These are phyloP conservation scores for Thielaviopsis punctulata DNA, from an alignment of 2,329 filamentous ascomycete species.

Conservation along the genomic window DNA sequence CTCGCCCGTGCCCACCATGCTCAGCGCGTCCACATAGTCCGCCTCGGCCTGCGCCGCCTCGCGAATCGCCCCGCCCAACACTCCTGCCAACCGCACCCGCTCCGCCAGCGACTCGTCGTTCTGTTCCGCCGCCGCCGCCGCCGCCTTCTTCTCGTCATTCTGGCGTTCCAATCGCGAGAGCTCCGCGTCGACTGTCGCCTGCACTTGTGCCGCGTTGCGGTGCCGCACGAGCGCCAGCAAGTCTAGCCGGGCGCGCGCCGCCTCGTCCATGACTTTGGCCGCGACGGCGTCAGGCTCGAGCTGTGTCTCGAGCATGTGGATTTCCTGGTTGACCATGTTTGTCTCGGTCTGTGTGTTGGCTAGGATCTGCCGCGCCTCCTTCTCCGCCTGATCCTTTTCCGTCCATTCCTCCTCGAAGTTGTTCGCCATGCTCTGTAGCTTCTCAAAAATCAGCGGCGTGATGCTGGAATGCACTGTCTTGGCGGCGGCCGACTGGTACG, in stretches of 20 bases:
- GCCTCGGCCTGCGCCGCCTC: slow-evolving; percentile 45
- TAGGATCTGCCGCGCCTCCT: slow-evolving; percentile 48
- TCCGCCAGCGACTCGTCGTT: slow-evolving; percentile 21
- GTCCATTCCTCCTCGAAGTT: slow-evolving; percentile 60
- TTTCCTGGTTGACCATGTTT: slow-evolving; percentile 39
- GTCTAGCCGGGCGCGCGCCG: slow-evolving; percentile 30
- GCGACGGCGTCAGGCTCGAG: slow-evolving; percentile 38
- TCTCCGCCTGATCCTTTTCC: slow-evolving; percentile 54
- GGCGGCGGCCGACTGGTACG: slow-evolving; percentile 46
- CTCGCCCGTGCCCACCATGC: slow-evolving; percentile 52
- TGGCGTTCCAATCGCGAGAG: slow-evolving; percentile 27
- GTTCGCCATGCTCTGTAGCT: slow-evolving; percentile 51
- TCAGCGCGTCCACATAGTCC: slow-evolving; percentile 52
- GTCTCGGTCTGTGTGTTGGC: slow-evolving; percentile 52
- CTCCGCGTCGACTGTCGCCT: slow-evolving; percentile 29
- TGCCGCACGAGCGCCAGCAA: slow-evolving; percentile 32
- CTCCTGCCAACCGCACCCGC: slow-evolving; percentile 39
- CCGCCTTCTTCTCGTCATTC: slow-evolving; percentile 30
- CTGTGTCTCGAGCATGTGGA: slow-evolving; percentile 37
- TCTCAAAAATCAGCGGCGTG: slow-evolving; percentile 50
- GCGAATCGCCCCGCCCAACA: slow-evolving; percentile 37
- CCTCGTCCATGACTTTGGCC: slow-evolving; percentile 33
- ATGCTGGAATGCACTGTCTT: slow-evolving; percentile 54
- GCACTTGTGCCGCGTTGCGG: slow-evolving; percentile 35
- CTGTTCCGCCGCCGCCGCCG: slow-evolving; percentile 2